Base-by-base conservation (phyloP, 2,329 filamentous ascomycete genomes). In the Dactylella cylindrospora region DNA sequence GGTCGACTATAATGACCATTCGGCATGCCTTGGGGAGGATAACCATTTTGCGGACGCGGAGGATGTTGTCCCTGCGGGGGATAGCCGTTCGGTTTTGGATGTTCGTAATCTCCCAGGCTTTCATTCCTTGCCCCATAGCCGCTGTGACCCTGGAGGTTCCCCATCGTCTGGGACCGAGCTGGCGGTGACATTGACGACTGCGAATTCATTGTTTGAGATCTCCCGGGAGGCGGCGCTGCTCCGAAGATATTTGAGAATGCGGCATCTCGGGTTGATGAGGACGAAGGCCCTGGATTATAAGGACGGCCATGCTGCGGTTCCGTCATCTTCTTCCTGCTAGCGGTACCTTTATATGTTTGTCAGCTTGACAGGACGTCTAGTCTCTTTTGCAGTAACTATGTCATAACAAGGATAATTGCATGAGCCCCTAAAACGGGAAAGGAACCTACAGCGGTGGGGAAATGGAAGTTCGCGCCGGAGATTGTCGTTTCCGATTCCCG, bases 191-290 rank as follows among this genome's bases (percentile, higher is more conserved):
- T 82, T 59, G 78, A 75, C 25, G 85, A 80, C 66, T 89, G 84
- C 52, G 87, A 90, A 66, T 85, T 93, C 90, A 97, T 96, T 20
- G 91, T 96, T 71, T 96, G 90, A 55, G 90, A 94, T 73, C 93
- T 85, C 57, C 91, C 91, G 38, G 88, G 83, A 39, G 89, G 89
- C 66, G 88, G 90, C 66, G 88, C 81, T 66, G 84, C 84, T 68
- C 91, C 93, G 73, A 97, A 98, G 72, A 97, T 97, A 75, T 91
- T 91, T 67, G 87, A 89, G 74, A 94, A 98, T 67, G 91, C 93
- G 68, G 89, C 88, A 81, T 98, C 90, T 76, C 93, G 86, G 75
- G 93, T 88, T 70, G 78, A 79, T 71, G 79, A 79, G 66, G 77
- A 76, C 50, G 76, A 71, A 19, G 74, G 71, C 57, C 78, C 75